Base-by-base conservation (phyloP, 176 grass and related monocot genomes). In the Pontederia crassipes region DNA sequence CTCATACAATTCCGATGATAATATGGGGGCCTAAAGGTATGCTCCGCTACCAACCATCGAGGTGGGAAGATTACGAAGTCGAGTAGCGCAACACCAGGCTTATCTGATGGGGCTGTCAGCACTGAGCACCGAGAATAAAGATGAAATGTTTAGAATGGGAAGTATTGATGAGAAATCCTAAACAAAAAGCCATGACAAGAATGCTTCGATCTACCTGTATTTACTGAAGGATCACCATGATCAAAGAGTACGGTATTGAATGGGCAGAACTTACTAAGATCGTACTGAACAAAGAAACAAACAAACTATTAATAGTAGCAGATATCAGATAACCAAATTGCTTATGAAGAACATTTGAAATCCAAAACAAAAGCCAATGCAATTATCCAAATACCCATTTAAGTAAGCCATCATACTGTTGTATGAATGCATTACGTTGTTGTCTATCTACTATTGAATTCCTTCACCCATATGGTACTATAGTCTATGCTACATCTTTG, bases 1-100 rank as follows among this genome's bases (percentile, higher is more conserved):
- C 74, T 97, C 92, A 91, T 97, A 78, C 87, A 97, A 71, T 97
- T 97, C 29, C 87, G 80, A 13, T 97, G 92, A 47, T 91, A 97
- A 66, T 97, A 88, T 2, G 92, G 92, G 46, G 92, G 92, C 0
- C 87, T 69, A 71, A 97, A 97, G 11, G 92, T 97, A 52, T 97
- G 85, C 27, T 97, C 92, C 28, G 87, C 92, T 27, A 91, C 92
- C 66, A 91, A 40, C 92, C 92, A 97, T 61, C 92, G 69, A 1
- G 87, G 86, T 27, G 92, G 84, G 69, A 97, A 97, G 66, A 91
- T 74, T 48, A 97, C 92, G 20, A 97, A 97, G 78, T 97, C 92
- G 74, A 97, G 87, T 40, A 97, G 28, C 2, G 87, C 92, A 1
- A 91, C 87, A 26, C 92, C 87, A 20, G 81, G 78, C 62, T 97